Conservation (phyloP, 306 rosid genomes). For the Acacia acuminata region DNA sequence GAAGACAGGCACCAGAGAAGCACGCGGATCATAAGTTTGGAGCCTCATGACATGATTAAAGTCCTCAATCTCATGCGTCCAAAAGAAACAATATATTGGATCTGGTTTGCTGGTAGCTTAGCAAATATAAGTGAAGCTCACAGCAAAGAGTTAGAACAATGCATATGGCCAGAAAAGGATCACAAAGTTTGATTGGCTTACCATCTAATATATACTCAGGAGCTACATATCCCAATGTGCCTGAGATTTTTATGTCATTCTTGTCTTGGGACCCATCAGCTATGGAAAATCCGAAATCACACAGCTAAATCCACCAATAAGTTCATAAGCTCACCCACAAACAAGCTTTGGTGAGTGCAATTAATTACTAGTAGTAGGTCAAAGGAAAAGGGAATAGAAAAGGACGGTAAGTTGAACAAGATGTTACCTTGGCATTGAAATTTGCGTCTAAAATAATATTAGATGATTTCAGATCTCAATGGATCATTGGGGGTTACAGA, state of each 20-base stretch:
- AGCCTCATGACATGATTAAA: constrained; percentile 29
- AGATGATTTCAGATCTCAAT: constrained; percentile 99
- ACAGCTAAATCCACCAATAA: constrained; percentile 63
- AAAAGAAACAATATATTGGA: constrained; percentile 36
- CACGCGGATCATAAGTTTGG: constrained; percentile 23
- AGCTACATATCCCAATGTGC: constrained; percentile 94
- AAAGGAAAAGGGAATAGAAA: not conserved
- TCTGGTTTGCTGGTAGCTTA: constrained; percentile 38
- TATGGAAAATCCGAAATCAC: constrained; percentile 95
- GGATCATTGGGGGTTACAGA: constrained; percentile 89
- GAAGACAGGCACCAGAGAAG: constrained; percentile 32
- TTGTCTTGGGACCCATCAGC: constrained; percentile 82
- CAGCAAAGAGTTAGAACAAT: constrained; percentile 22
- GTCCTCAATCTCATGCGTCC: constrained; percentile 32
- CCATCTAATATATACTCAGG: constrained; percentile 98
- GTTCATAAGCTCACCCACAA: constrained; percentile 16
- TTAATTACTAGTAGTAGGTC: constrained; percentile 9
- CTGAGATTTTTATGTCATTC: constrained; percentile 84
- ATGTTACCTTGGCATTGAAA: constrained; percentile 91
- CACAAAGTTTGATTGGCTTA: constrained; percentile 53
- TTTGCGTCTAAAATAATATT: constrained; percentile 95
- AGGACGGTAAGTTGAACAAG: constrained; percentile 16
- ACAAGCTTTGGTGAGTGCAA: constrained; percentile 21
- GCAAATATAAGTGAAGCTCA: constrained; percentile 27
- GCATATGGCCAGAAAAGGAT: constrained; percentile 33